Base-by-base conservation (phyloP, 2,329 filamentous ascomycete species). In the Diaporthe sp. region DNA sequence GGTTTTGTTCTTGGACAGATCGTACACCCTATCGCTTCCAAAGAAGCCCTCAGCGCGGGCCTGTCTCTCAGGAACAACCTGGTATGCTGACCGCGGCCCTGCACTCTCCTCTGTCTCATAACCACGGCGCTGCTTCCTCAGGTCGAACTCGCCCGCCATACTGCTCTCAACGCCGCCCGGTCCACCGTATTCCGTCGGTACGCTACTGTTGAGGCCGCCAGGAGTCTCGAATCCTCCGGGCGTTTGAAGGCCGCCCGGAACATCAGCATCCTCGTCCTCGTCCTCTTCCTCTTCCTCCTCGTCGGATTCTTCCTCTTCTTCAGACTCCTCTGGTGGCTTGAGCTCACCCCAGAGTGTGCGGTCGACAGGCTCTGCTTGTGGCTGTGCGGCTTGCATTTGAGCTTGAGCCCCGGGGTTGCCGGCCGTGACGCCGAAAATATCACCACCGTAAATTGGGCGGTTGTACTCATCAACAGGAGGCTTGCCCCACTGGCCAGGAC, bases 381-480 rank as follows among this genome's bases (percentile, higher is more conserved):
- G 81, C 22, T 87, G 85, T 30, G 82, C 81, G 38, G 81, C 81
- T 73, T 84, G 85, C 75, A 78, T 74, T 38, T 82, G 82, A 75
- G 78, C 74, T 76, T 75, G 61, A 75, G 79, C 52, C 52, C 72
- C 77, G 38, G 77, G 76, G n/a, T 82, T 83, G 57, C 84, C 84
- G 5, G 83, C 84, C 30, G 87, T 87, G 64, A 97, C 91, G 75
- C 97, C 97, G 81, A 98, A 98, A 30, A 98, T 94, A 83, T 99
- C 97, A 78, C 97, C 96, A 70, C 96, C 97, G 81, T 96, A 98
- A 4, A 98, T 87, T 0, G 97, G 96, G 68, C 95, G 89, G 83
- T 98, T 97, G 82, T 95, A 94, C 79, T 98, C 97, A 81, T 98
- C 96, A 0, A 97, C 92, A 0, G 97, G 97, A 0, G 97, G 96